phyloP scores from a whole-genome alignment of 352 stramenopile species.

The Globisporangium megalacanthum region DNA sequence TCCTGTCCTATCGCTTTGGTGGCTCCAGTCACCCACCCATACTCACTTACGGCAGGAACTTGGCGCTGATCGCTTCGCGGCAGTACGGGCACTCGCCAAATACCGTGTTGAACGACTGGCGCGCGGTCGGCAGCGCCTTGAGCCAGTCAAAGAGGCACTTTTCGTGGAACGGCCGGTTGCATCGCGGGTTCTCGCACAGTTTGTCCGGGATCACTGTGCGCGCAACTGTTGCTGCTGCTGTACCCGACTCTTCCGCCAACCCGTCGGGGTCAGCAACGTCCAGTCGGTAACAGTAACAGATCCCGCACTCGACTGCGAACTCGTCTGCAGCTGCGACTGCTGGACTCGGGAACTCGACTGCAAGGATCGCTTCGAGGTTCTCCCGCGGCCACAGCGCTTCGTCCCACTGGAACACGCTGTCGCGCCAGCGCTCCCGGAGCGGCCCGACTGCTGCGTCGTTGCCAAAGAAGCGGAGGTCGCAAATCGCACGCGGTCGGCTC shows the following conservation, averaged over 20 bases:
- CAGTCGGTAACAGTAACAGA: constrained; percentile 85
- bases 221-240: background rate
- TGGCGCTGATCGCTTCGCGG: constrained; percentile 80
- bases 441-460: constrained; percentile 45
- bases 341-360: constrained; percentile 57
- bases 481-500: constrained; percentile 29
- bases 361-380: constrained; percentile 64
- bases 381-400: constrained; percentile 39
- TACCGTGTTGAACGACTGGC: constrained; percentile 86
- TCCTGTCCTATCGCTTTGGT: background rate
- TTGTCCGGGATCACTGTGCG: constrained; percentile 63
- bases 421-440: constrained; percentile 56
- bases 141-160: constrained; percentile 89
- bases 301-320: constrained; percentile 83
- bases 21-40: background rate
- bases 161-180: constrained; percentile 82
- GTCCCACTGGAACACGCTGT: constrained; percentile 54
- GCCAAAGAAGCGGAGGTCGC: constrained; percentile 73
- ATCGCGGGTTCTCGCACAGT: constrained; percentile 82
- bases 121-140: constrained; percentile 79
- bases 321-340: constrained; percentile 42
- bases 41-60: constrained; percentile 25
- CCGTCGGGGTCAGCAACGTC: constrained; percentile 25
- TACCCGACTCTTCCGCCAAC: background rate
- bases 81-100: constrained; percentile 91